These are phyloP conservation scores for Phoma sp. DNA, from an alignment of 2,329 filamentous ascomycete genomes.

Conservation along the genomic window DNA sequence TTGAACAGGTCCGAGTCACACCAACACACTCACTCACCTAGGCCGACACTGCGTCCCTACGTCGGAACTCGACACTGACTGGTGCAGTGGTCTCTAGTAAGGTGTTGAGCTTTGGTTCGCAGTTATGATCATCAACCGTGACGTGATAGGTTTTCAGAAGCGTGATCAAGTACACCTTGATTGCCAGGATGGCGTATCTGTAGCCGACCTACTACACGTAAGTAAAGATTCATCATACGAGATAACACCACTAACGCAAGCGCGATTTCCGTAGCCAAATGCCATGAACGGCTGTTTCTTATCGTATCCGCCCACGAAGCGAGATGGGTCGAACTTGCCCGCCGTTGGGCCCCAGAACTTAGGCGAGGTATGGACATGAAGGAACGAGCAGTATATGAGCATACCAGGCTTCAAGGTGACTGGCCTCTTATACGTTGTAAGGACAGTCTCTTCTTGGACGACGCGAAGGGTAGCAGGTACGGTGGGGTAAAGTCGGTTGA, in stretches of 20 bases:
- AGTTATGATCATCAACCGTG: not conserved
- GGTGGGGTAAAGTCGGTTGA: slow-evolving; percentile 6
- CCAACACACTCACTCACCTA: too few species aligned
- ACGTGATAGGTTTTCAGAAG: slow-evolving; percentile 3
- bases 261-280: slow-evolving; percentile 1
- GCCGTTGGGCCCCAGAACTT: slow-evolving; percentile 4
- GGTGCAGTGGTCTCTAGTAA: not conserved
- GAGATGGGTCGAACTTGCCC: not conserved
- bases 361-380: slow-evolving; percentile 7
- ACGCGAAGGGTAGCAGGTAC: slow-evolving; percentile 12
- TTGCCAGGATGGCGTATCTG: slow-evolving; percentile 3
- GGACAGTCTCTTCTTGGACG: slow-evolving; percentile 1
- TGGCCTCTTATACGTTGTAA: slow-evolving; percentile 1
- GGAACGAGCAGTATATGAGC: slow-evolving; percentile 8
- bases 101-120: not conserved
- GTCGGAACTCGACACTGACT: not conserved
- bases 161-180: slow-evolving; percentile 7
- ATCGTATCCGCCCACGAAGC: not conserved
- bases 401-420: slow-evolving; percentile 8
- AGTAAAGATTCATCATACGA: too few species aligned
- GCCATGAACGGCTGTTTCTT: slow-evolving; percentile 3
- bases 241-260: slow-evolving; percentile 7
- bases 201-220: slow-evolving; percentile 5
- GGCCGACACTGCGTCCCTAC: too few species aligned
- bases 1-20: too few species aligned